Evolutionary conservation across 1,284 basidiomycete species (phyloP).

Genomic region (Marasmius fiardii): DNA sequence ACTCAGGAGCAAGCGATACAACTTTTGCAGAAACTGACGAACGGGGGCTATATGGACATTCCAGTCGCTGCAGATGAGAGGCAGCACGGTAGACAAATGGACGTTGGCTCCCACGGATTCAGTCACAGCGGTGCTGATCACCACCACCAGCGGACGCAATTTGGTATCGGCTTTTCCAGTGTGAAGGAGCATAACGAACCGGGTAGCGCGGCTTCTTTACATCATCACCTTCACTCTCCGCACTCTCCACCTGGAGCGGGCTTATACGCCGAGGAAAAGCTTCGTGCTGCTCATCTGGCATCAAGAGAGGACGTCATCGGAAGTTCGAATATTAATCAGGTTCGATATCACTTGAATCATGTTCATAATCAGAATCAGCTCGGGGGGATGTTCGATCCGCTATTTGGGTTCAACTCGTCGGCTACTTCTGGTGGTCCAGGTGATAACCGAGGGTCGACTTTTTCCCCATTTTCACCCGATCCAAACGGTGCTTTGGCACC

Average conservation of each 20-base stretch:
- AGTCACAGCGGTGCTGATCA: not conserved
- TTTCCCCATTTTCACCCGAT: constrained; percentile 63
- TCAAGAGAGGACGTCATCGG: constrained; percentile 17
- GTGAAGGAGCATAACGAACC: not conserved
- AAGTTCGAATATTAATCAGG: constrained; percentile 15
- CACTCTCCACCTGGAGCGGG: constrained; percentile 14
- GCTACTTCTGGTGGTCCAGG: not conserved
- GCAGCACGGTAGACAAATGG: not conserved
- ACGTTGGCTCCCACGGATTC: not conserved
- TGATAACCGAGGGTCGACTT: constrained; percentile 26
- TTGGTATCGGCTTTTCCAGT: too few relatives aligned
- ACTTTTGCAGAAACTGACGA: constrained; percentile 59
- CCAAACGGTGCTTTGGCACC: constrained; percentile 33
- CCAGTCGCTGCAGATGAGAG: constrained; percentile 12
- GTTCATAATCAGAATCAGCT: not conserved
- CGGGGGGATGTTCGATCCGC: not conserved
- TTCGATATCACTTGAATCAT: not conserved
- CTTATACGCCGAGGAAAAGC: constrained; percentile 25
- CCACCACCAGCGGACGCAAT: constrained; percentile 1
- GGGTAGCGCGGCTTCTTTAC: not conserved
- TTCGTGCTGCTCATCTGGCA: constrained; percentile 22
- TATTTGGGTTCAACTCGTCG: not conserved
- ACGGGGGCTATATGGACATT: constrained; percentile 37
- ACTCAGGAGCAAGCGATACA: constrained; percentile 68
- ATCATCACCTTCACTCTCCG: constrained; percentile 16